Percentiles rank a stretch among this genome's conserved stretches.
Evolutionary conservation across 352 stramenopile species (phyloP).

Genomic region (Pythium diclinum): DNA sequence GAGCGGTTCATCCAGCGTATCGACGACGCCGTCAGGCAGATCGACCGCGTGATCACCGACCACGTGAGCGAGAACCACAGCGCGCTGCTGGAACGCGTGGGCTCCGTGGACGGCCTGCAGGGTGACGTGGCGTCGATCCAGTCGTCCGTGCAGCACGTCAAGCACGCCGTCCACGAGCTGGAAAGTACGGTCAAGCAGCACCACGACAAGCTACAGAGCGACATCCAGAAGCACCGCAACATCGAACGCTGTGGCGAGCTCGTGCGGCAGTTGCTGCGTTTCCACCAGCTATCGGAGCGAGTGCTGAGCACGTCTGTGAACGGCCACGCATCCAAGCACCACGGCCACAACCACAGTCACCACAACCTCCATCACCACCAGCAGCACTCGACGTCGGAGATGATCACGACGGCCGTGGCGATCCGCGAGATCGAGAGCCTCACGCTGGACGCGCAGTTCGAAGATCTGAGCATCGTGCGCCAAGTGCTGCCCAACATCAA

Average conservation of each 20-base stretch:
- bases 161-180: slow-evolving; percentile 58
- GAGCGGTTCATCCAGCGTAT: slow-evolving; percentile 75
- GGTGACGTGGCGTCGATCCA: slow-evolving; percentile 53
- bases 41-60: slow-evolving; percentile 76
- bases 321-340: slow-evolving; percentile 31
- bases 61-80: slow-evolving; percentile 77
- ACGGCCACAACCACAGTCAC: slow-evolving; percentile 12
- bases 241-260: slow-evolving; percentile 74
- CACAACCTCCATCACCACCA: slow-evolving; percentile 12
- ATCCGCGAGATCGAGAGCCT: slow-evolving; percentile 71
- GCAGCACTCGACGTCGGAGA: slow-evolving; percentile 35
- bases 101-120: slow-evolving; percentile 77
- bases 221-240: slow-evolving; percentile 76
- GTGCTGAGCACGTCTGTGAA: slow-evolving; percentile 28
- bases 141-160: slow-evolving; percentile 57
- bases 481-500: slow-evolving; percentile 47
- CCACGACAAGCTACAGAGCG: slow-evolving; percentile 51
- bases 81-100: slow-evolving; percentile 64
- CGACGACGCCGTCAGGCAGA: slow-evolving; percentile 57
- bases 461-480: slow-evolving; percentile 63
- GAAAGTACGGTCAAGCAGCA: slow-evolving; percentile 53
- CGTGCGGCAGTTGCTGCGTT: slow-evolving; percentile 67
- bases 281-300: slow-evolving; percentile 66
- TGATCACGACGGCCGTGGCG: slow-evolving; percentile 59
- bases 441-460: slow-evolving; percentile 49